phyloP scores from a whole-genome alignment of 805 yeast genomes.

The Metschnikowia henanensis region DNA sequence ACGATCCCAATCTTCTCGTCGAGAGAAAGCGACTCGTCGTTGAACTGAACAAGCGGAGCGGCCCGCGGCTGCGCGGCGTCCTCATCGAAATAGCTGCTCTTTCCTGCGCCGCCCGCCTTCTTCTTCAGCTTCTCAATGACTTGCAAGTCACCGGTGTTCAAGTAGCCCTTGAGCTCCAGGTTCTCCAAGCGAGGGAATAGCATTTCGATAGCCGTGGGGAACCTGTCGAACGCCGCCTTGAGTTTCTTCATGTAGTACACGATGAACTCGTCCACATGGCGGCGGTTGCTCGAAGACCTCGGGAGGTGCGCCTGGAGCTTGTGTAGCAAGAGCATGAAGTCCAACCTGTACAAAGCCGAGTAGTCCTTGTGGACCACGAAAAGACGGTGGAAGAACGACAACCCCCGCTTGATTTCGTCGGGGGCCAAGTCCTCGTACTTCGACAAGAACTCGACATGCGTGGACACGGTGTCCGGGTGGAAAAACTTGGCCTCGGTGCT shows the following conservation, averaged over 20 bases:
- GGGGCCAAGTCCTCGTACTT: slow-evolving; percentile 63
- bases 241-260: slow-evolving; percentile 61
- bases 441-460: slow-evolving; percentile 62
- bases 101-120: slow-evolving; percentile 1
- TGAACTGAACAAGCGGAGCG: slow-evolving; percentile 38
- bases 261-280: slow-evolving; percentile 64
- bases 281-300: slow-evolving; percentile 44
- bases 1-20: slow-evolving; percentile 53
- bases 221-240: slow-evolving; percentile 45
- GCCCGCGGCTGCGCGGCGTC: slow-evolving; percentile 26
- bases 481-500: slow-evolving; percentile 46
- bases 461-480: slow-evolving; percentile 59
- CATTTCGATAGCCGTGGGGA: slow-evolving; percentile 64
- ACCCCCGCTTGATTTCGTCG: slow-evolving; percentile 57
- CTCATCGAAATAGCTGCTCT: slow-evolving; percentile 17
- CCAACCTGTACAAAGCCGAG: slow-evolving; percentile 65
- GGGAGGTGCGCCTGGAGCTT: slow-evolving; percentile 50
- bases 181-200: slow-evolving; percentile 60
- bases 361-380: slow-evolving; percentile 59
- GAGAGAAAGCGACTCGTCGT: slow-evolving; percentile 26
- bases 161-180: slow-evolving; percentile 47
- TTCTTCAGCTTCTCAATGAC: slow-evolving; percentile 15
- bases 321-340: slow-evolving; percentile 64
- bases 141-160: slow-evolving; percentile 58
- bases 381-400: slow-evolving; percentile 70